A percentile compares a stretch with the other conserved stretches of the same genome.
Evolutionary conservation across 257 asterid species (phyloP).

Genomic region (Solanum chiquidenum): DNA sequence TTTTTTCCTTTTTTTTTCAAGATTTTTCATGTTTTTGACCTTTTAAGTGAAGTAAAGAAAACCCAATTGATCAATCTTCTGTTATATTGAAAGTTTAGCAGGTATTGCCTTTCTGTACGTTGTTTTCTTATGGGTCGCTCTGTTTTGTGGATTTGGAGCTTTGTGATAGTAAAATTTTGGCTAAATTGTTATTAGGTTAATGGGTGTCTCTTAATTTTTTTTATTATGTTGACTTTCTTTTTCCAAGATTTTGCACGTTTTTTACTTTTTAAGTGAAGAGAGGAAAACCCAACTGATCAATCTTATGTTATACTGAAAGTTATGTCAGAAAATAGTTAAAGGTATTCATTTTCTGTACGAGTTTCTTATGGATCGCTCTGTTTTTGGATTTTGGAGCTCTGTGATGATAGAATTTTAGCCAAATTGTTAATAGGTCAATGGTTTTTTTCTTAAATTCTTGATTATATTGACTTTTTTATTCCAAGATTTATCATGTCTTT

Average conservation of each 20-base stretch:
- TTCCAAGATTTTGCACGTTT: not conserved
- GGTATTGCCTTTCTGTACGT: not conserved
- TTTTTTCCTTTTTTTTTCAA: not conserved
- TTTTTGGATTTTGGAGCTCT: not conserved
- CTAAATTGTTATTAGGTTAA: not conserved
- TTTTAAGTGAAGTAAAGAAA: not conserved
- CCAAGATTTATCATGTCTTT: not conserved
- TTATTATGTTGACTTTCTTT: not conserved
- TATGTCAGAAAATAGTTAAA: not conserved
- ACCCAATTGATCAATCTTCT: not conserved
- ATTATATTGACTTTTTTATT: not conserved
- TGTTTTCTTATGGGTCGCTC: not conserved
- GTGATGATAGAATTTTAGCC: not conserved
- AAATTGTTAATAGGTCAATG: not conserved
- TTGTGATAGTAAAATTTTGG: not conserved
- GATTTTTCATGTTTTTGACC: not conserved
- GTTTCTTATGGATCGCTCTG: not conserved
- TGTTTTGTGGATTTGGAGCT: not conserved
- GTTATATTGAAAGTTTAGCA: not conserved
- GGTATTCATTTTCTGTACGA: not conserved
- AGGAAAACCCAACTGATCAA: not conserved
- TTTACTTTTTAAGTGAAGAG: not conserved
- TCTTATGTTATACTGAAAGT: not conserved
- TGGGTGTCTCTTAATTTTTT: not conserved
- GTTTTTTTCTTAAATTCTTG: not conserved